These are phyloP conservation scores for Paraphaeosphaeria sporulosa DNA, from an alignment of 2,329 filamentous ascomycete species.

Conservation along the genomic window DNA sequence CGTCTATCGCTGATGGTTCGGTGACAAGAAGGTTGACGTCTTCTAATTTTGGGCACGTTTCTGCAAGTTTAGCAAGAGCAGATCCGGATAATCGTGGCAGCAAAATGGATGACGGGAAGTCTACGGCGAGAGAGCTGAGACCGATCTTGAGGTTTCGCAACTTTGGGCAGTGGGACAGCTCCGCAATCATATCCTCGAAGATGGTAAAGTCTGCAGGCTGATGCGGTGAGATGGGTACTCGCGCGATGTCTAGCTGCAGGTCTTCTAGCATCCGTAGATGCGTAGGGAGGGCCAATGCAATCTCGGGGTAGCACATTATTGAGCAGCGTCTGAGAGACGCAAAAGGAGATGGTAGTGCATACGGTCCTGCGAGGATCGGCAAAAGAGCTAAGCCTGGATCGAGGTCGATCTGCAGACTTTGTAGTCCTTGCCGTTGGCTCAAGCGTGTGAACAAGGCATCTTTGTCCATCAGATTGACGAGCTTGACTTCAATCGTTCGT, in stretches of 20 bases:
- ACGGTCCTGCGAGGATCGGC: slow-evolving; percentile 28
- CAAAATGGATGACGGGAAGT: slow-evolving; percentile 34
- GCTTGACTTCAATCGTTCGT: slow-evolving; percentile 33
- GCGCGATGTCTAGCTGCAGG: slow-evolving; percentile 39
- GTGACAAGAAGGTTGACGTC: slow-evolving; percentile 35
- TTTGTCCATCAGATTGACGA: slow-evolving; percentile 31
- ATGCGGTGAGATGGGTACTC: slow-evolving; percentile 27
- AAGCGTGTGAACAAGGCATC: slow-evolving; percentile 38
- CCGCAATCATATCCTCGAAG: slow-evolving; percentile 30
- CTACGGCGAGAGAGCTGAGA: slow-evolving; percentile 30
- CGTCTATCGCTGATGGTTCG: slow-evolving; percentile 40
- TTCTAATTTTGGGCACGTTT: slow-evolving; percentile 31
- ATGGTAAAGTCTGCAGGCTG: slow-evolving; percentile 28
- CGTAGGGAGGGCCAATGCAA: slow-evolving; percentile 34
- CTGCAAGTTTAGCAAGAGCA: slow-evolving; percentile 30
- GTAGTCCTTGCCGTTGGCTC: slow-evolving; percentile 31
- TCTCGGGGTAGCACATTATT: slow-evolving; percentile 44
- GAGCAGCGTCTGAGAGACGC: slow-evolving; percentile 30
- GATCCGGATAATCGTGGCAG: slow-evolving; percentile 32
- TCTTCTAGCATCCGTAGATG: slow-evolving; percentile 35
- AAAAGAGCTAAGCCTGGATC: slow-evolving; percentile 37
- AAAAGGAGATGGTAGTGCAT: slow-evolving; percentile 27
- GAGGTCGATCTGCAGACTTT: slow-evolving; percentile 41
- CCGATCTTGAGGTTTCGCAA: slow-evolving; percentile 36
- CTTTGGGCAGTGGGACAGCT: slow-evolving; percentile 26